Conservation (phyloP, 1,284 basidiomycete species). For the Cystobasidium sp. region DNA sequence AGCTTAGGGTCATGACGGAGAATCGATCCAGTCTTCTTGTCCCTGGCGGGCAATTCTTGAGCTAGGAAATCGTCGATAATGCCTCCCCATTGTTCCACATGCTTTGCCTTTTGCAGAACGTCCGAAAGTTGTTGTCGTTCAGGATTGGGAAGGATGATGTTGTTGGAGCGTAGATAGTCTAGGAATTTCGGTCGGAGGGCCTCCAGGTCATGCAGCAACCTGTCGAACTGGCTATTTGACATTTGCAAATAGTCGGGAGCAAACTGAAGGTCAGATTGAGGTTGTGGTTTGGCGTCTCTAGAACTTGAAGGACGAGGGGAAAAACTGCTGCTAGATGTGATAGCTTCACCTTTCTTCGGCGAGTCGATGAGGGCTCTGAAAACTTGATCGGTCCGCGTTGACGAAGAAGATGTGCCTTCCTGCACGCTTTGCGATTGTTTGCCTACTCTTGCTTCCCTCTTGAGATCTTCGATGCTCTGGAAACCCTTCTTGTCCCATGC, state of each 20-base stretch:
- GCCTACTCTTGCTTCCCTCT: slow-evolving; percentile 31
- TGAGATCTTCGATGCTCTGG: slow-evolving; percentile 25
- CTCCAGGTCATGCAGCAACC: slow-evolving; percentile 20
- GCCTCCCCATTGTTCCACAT: neutral
- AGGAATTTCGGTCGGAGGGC: slow-evolving; percentile 24
- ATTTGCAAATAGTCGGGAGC: slow-evolving; percentile 26
- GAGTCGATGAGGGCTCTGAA: neutral
- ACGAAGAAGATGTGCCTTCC: neutral
- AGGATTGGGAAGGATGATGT: neutral
- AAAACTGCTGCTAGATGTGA: neutral
- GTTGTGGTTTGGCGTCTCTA: neutral
- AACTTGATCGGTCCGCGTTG: neutral
- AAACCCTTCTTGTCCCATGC: slow-evolving; percentile 38
- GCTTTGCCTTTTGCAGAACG: neutral
- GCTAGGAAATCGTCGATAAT: slow-evolving; percentile 31
- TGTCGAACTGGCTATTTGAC: slow-evolving; percentile 4
- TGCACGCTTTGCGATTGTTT: neutral
- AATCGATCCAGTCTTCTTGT: neutral
- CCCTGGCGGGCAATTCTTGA: slow-evolving; percentile 4
- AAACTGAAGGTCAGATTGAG: neutral
- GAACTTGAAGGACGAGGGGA: neutral
- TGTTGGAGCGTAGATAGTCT: slow-evolving; percentile 11
- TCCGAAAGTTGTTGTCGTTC: neutral
- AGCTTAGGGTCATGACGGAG: slow-evolving; percentile 13
- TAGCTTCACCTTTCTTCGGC: neutral